Evolutionary conservation across 345 rosid genomes (phyloP).

Genomic region (thale cress (Arabidopsis thaliana)): DNA sequence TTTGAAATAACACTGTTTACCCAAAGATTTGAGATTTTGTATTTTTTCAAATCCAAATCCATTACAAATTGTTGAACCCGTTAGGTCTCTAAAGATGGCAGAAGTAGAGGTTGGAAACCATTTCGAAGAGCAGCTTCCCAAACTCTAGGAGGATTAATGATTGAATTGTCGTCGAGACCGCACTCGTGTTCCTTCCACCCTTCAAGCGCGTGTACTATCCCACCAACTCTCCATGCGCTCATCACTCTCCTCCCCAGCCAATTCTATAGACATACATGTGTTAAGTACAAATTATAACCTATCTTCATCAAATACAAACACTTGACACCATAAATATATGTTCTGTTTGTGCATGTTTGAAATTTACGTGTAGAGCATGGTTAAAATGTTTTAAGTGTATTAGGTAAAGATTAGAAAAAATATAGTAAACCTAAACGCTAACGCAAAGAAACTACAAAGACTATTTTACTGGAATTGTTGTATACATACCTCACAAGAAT

Average conservation of each 20-base stretch:
- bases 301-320: not conserved
- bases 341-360: not conserved
- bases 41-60: too few relatives aligned
- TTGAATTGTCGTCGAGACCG: slow-evolving; percentile 47
- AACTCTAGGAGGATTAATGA: slow-evolving; percentile 42
- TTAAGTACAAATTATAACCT: not conserved
- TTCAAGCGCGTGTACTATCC: slow-evolving; percentile 70
- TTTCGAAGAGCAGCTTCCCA: slow-evolving; percentile 67
- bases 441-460: not conserved
- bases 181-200: slow-evolving; percentile 70
- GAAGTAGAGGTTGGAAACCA: slow-evolving; percentile 59
- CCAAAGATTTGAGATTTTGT: too few relatives aligned
- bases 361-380: not conserved
- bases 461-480: not conserved
- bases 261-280: slow-evolving; percentile 44
- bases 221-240: slow-evolving; percentile 74
- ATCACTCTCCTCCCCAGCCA: slow-evolving; percentile 82
- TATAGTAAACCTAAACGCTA: not conserved
- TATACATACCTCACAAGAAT: slow-evolving; percentile 73
- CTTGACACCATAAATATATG: not conserved
- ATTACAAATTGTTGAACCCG: not conserved
- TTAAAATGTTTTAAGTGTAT: not conserved
- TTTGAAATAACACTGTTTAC: too few relatives aligned
- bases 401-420: not conserved
- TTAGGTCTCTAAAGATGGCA: slow-evolving; percentile 34